Percentiles rank a stretch among this genome's conserved stretches.
Conservation (phyloP, 129 eudicot genomes). For the Logfia minima region DNA sequence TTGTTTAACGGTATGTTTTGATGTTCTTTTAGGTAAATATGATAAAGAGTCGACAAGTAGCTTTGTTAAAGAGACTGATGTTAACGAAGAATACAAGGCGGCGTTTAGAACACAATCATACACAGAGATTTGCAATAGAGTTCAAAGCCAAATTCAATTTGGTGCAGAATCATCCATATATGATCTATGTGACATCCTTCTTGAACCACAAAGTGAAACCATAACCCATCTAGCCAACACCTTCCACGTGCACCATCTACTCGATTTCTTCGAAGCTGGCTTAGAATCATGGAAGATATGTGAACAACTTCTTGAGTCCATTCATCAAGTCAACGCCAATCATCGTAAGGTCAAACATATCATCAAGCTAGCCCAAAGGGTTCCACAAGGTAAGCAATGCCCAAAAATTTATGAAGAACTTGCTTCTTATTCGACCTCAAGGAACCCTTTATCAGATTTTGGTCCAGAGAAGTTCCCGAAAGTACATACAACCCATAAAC, state of each 20-base stretch:
- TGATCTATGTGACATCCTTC: slow-evolving; percentile 41
- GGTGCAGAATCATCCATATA: slow-evolving; percentile 25
- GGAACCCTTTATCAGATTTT: slow-evolving; percentile 50
- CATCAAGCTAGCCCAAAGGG: slow-evolving; percentile 31
- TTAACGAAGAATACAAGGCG: slow-evolving; percentile 64
- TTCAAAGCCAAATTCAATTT: slow-evolving; percentile 44
- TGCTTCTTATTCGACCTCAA: slow-evolving; percentile 42
- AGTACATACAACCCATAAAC: slow-evolving; percentile 34
- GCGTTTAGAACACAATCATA: slow-evolving; percentile 78
- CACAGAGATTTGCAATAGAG: slow-evolving; percentile 49
- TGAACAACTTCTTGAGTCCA: slow-evolving; percentile 57
- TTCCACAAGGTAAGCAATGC: slow-evolving; percentile 4
- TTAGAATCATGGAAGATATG: slow-evolving; percentile 53
- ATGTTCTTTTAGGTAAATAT: slow-evolving; percentile 32
- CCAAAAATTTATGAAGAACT: slow-evolving; percentile 28
- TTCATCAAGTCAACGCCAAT: slow-evolving; percentile 51
- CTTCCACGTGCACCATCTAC: slow-evolving; percentile 44
- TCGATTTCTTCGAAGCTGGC: slow-evolving; percentile 54
- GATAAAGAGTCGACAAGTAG: slow-evolving; percentile 24
- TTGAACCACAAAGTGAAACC: slow-evolving; percentile 62
- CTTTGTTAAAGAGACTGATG: slow-evolving; percentile 44
- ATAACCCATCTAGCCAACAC: slow-evolving; percentile 34
- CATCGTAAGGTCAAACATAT: slow-evolving; percentile 38
- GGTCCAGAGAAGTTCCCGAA: slow-evolving; percentile 34
- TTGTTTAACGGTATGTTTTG: slow-evolving; percentile 2